A percentile compares a stretch with the other conserved stretches of the same genome.
These are phyloP conservation scores for Trametes meyenii DNA, from an alignment of 768 basidiomycete species.

Conservation along the genomic window DNA sequence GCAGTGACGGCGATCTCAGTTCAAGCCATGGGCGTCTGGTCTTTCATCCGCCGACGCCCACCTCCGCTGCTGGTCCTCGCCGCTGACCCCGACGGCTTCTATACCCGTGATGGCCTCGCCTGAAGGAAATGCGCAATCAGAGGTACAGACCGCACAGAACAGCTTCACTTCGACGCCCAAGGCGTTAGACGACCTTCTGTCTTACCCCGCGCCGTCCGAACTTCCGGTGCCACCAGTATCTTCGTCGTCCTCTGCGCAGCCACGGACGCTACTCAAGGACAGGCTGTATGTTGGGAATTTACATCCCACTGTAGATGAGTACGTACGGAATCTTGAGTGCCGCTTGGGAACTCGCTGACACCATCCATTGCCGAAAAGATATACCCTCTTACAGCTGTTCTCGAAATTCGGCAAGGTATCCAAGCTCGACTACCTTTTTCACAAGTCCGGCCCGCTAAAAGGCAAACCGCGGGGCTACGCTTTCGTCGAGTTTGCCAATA, in stretches of 20 bases:
- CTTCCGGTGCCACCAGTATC: slow-evolving; percentile 13
- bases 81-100: background rate
- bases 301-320: slow-evolving; percentile 88
- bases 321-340: slow-evolving; percentile 22
- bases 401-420: slow-evolving; percentile 91
- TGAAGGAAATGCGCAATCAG: slow-evolving; percentile 4
- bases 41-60: slow-evolving; percentile 1
- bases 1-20: background rate
- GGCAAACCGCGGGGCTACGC: slow-evolving; percentile 97
- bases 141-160: background rate
- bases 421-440: slow-evolving; percentile 93
- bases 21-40: background rate
- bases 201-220: slow-evolving; percentile 31
- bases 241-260: slow-evolving; percentile 23
- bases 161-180: slow-evolving; percentile 3
- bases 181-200: slow-evolving; percentile 27
- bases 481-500: slow-evolving; percentile 81
- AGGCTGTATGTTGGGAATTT: slow-evolving; percentile 91
- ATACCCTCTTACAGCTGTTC: slow-evolving; percentile 82
- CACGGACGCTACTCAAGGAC: slow-evolving; percentile 54
- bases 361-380: slow-evolving; percentile 25
- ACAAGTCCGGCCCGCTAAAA: slow-evolving; percentile 85
- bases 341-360: too few relatives aligned
- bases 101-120: slow-evolving; percentile 9
- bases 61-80: background rate